These are phyloP conservation scores for Aureobasidium sp. DNA, from an alignment of 2,329 filamentous ascomycete species.

Conservation along the genomic window DNA sequence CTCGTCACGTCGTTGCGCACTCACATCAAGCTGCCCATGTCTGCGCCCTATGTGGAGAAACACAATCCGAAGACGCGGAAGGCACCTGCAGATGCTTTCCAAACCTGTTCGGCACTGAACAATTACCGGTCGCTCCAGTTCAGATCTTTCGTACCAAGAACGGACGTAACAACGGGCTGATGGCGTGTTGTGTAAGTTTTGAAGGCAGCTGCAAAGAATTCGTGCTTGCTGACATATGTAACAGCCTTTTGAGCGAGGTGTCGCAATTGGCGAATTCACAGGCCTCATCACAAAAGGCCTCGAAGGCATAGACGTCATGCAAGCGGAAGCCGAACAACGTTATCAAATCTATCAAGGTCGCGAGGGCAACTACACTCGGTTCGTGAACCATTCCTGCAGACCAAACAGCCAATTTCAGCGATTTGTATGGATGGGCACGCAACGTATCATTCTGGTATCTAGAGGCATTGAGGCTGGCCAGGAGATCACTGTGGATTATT, in stretches of 20 bases:
- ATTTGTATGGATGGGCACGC: constrained; percentile 51
- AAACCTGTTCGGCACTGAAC: constrained; percentile 43
- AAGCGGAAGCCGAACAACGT: constrained; percentile 29
- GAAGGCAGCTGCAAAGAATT: too few relatives aligned
- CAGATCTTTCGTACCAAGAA: constrained; percentile 48
- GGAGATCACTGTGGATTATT: constrained; percentile 54
- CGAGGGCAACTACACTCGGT: constrained; percentile 52
- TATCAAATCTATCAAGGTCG: constrained; percentile 55
- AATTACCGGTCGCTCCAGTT: constrained; percentile 37
- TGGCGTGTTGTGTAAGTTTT: constrained; percentile 32
- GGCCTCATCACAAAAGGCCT: constrained; percentile 49
- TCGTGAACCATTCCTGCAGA: constrained; percentile 53
- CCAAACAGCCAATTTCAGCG: constrained; percentile 52
- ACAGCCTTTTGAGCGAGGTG: constrained; percentile 45
- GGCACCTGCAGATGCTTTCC: constrained; percentile 51
- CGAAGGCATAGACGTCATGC: constrained; percentile 49
- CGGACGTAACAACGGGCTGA: constrained; percentile 50
- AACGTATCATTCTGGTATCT: constrained; percentile 50
- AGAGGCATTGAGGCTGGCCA: constrained; percentile 47
- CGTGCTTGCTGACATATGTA: too few relatives aligned
- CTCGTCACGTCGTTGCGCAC: constrained; percentile 32
- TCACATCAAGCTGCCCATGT: constrained; percentile 22
- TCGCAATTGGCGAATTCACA: constrained; percentile 50
- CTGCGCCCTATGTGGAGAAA: constrained; percentile 42
- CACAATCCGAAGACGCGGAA: constrained; percentile 44